A percentile compares a stretch with the other conserved stretches of the same genome.
Evolutionary conservation across 495 filamentous ascomycete species (phyloP).

Genomic region (Gamarada debralockiae): DNA sequence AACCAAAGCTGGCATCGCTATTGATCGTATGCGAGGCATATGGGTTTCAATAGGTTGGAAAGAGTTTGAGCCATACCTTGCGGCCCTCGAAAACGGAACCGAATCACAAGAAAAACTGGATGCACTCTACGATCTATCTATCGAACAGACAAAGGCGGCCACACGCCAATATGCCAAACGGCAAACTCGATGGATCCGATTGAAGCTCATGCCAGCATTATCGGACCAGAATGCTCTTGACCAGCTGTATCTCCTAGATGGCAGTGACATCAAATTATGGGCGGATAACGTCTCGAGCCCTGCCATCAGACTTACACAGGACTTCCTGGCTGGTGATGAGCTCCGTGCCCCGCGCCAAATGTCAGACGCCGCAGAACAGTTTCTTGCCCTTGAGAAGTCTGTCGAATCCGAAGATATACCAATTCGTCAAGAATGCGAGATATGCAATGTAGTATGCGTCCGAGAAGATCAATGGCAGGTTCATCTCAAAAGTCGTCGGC

Average conservation of each 20-base stretch:
- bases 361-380: conserved; percentile 54
- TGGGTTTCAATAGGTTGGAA: conserved; percentile 97
- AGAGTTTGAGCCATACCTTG: conserved; percentile 72
- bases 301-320: conserved; percentile 54
- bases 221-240: conserved; percentile 43
- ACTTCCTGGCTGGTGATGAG: conserved; percentile 51
- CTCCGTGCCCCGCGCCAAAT: conserved; percentile 60
- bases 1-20: conserved; percentile 39
- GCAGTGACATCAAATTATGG: conserved; percentile 58
- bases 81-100: conserved; percentile 38
- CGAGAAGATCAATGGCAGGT: conserved; percentile 70
- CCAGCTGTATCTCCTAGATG: conserved; percentile 71
- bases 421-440: conserved; percentile 57
- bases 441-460: conserved; percentile 65
- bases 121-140: conserved; percentile 30
- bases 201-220: conserved; percentile 69
- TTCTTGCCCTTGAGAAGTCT: conserved; percentile 44
- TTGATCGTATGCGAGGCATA: conserved; percentile 77
- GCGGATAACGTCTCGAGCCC: conserved; percentile 53
- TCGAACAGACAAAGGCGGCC: conserved; percentile 63
- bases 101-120: conserved; percentile 37
- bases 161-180: conserved; percentile 84
- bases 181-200: conserved; percentile 83
- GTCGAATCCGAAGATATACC: conserved; percentile 47
- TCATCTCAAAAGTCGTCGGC: conserved; percentile 66